Percentiles rank a stretch among this genome's conserved stretches.
phyloP scores from a whole-genome alignment of 1,284 basidiomycete species.

The Leccinum pseudoinsigne region DNA sequence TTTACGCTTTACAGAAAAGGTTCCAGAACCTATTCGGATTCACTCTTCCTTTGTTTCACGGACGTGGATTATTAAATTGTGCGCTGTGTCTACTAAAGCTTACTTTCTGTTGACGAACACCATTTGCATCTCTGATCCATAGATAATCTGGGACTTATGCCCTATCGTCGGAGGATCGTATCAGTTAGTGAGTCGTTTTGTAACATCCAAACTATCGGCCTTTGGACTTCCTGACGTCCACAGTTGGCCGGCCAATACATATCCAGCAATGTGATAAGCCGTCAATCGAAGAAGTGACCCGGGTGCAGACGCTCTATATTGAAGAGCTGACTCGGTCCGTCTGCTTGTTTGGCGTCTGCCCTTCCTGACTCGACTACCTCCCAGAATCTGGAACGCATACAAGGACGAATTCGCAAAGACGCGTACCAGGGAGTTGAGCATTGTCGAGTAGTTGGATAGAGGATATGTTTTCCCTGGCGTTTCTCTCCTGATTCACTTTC shows the following conservation, averaged over 20 bases:
- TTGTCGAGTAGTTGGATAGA: constrained; percentile 54
- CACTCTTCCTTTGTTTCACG: constrained; percentile 95
- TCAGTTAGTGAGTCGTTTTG: constrained; percentile 76
- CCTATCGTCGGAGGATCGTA: constrained; percentile 93
- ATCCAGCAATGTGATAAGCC: constrained; percentile 81
- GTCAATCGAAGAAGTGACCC: constrained; percentile 75
- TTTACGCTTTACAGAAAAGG: constrained; percentile 85
- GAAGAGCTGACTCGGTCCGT: constrained; percentile 84
- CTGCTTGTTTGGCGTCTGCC: background rate
- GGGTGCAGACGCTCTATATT: constrained; percentile 87
- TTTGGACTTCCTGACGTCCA: background rate
- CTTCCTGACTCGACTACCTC: background rate
- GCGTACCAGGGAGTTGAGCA: constrained; percentile 68
- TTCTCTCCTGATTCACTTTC: background rate
- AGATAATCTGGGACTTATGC: constrained; percentile 92
- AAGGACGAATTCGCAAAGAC: constrained; percentile 85
- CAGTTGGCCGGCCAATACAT: constrained; percentile 88
- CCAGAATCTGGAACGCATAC: constrained; percentile 93
- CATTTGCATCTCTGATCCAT: background rate
- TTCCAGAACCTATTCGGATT: constrained; percentile 95
- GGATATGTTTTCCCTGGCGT: background rate
- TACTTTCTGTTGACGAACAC: background rate
- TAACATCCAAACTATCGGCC: background rate
- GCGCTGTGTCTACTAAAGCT: constrained; percentile 28
- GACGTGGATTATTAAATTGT: constrained; percentile 91